A percentile compares a stretch with the other conserved stretches of the same genome.
Evolutionary conservation across 1,284 basidiomycete species (phyloP).

Genomic region (Moesziomyces parantarcticus): DNA sequence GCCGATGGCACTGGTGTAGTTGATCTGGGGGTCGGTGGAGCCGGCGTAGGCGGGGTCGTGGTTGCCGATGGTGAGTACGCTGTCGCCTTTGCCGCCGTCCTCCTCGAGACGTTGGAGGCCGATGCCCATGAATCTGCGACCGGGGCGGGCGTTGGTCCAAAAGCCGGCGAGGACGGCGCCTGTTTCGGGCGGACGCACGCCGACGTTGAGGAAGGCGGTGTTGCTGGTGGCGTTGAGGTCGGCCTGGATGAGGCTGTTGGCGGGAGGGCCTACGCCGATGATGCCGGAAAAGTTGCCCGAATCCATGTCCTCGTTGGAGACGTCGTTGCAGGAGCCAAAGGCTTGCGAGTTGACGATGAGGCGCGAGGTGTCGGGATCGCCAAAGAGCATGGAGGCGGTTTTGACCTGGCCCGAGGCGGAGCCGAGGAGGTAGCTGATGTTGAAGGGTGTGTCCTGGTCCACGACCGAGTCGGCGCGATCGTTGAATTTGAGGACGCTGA

Average conservation of each 20-base stretch:
- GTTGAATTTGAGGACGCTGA: constrained; percentile 40
- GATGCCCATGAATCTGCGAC: constrained; percentile 52
- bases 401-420: constrained; percentile 50
- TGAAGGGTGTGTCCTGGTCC: constrained; percentile 43
- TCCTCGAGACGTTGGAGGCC: constrained; percentile 59
- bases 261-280: constrained; percentile 58
- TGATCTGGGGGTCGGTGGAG: constrained; percentile 28
- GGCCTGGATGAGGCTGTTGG: constrained; percentile 54
- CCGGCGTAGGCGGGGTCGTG: constrained; percentile 54
- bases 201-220: constrained; percentile 33
- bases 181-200: constrained; percentile 31
- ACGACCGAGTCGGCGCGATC: constrained; percentile 32
- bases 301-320: constrained; percentile 49
- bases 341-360: constrained; percentile 53
- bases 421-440: constrained; percentile 56
- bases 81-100: constrained; percentile 58
- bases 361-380: constrained; percentile 28
- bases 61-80: constrained; percentile 53
- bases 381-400: constrained; percentile 48
- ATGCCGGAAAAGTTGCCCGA: constrained; percentile 56
- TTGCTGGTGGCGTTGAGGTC: constrained; percentile 46
- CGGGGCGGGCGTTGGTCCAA: constrained; percentile 42
- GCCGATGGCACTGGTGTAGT: constrained; percentile 36
- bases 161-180: constrained; percentile 55
- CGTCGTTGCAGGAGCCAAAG: constrained; percentile 46